A percentile compares a stretch with the other conserved stretches of the same genome.
phyloP scores from a whole-genome alignment of 2,329 filamentous ascomycete genomes.

The Cadophora sp. region DNA sequence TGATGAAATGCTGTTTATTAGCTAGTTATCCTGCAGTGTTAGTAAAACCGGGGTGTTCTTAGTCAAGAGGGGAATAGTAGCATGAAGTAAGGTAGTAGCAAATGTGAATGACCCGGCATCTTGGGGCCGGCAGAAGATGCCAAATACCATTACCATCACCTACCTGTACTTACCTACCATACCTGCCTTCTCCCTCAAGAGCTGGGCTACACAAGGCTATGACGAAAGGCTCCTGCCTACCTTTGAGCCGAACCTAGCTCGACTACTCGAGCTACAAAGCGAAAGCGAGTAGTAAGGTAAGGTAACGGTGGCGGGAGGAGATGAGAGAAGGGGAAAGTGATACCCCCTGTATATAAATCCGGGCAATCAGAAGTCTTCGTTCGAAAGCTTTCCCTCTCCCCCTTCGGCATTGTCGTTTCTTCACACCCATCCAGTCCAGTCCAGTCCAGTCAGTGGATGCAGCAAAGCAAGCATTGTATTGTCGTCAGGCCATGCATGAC shows the following conservation, averaged over 20 bases:
- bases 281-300: not conserved
- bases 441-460: too few relatives aligned
- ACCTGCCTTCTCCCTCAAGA: too few relatives aligned
- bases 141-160: not conserved
- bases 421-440: too few relatives aligned
- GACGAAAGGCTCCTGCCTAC: not conserved
- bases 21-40: not conserved
- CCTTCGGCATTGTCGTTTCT: too few relatives aligned
- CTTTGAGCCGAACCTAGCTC: not conserved
- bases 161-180: too few relatives aligned
- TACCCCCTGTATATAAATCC: not conserved
- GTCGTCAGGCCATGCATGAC: not conserved
- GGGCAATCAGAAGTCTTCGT: not conserved
- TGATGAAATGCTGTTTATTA: constrained; percentile 13
- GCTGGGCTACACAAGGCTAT: not conserved
- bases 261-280: not conserved
- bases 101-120: not conserved
- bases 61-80: not conserved
- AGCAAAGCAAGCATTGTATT: too few relatives aligned
- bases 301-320: not conserved
- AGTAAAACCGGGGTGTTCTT: not conserved
- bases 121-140: not conserved
- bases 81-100: not conserved
- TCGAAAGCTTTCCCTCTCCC: not conserved
- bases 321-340: not conserved